These are phyloP conservation scores for Pleoardoris graminearum DNA, from an alignment of 2,329 filamentous ascomycete species.

Conservation along the genomic window DNA sequence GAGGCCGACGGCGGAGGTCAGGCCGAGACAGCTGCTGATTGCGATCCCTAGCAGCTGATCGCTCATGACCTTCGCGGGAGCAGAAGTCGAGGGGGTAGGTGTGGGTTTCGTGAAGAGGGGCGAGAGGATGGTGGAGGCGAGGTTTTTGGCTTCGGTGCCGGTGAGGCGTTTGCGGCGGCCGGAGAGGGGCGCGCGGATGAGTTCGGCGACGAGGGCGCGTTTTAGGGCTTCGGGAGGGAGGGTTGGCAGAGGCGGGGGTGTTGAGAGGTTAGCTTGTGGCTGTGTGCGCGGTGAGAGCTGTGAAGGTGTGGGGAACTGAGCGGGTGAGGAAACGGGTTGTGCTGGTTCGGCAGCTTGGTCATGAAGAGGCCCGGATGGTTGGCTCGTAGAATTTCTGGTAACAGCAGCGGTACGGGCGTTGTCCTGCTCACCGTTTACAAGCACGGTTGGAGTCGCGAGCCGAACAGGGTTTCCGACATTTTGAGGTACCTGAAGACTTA, in stretches of 20 bases:
- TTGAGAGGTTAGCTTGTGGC: slow-evolving; percentile 9
- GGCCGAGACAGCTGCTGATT: slow-evolving; percentile 49
- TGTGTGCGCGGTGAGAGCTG: slow-evolving; percentile 33
- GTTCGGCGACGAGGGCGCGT: slow-evolving; percentile 51
- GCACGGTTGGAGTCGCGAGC: slow-evolving; percentile 62
- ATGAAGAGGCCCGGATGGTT: slow-evolving; percentile 24
- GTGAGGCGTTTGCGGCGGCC: slow-evolving; percentile 49
- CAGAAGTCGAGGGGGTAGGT: slow-evolving; percentile 15
- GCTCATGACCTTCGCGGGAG: slow-evolving; percentile 36
- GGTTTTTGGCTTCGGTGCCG: slow-evolving; percentile 52
- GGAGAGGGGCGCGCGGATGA: slow-evolving; percentile 51
- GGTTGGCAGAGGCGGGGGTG: slow-evolving; percentile 13
- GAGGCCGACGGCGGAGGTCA: slow-evolving; percentile 41
- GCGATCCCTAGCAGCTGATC: slow-evolving; percentile 46
- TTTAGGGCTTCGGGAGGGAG: slow-evolving; percentile 49
- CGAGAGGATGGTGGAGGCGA: slow-evolving; percentile 50
- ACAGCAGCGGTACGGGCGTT: slow-evolving; percentile 27
- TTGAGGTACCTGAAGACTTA: slow-evolving; percentile 67
- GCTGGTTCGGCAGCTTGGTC: slow-evolving; percentile 16
- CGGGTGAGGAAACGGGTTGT: slow-evolving; percentile 31
- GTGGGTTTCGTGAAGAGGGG: slow-evolving; percentile 40
- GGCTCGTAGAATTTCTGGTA: slow-evolving; percentile 23
- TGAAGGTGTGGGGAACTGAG: slow-evolving; percentile 31
- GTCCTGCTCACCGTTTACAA: slow-evolving; percentile 56
- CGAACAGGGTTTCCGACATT: slow-evolving; percentile 63